Conservation (phyloP, 768 basidiomycete genomes). For the Rhizopogon salebrosus region DNA sequence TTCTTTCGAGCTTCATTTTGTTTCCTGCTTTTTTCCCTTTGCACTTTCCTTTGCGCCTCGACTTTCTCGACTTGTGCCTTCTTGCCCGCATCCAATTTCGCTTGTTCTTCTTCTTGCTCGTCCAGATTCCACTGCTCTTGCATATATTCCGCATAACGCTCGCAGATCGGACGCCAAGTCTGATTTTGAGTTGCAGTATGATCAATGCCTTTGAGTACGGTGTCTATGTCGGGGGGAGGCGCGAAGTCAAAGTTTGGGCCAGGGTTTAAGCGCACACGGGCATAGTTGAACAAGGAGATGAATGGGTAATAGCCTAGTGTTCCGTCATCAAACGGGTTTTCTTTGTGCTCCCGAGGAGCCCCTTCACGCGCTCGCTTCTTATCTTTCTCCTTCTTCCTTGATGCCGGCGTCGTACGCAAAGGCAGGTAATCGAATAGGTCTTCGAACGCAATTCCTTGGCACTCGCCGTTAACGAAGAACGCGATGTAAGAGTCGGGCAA, state of each 20-base stretch:
- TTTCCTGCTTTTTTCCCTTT: constrained; percentile 43
- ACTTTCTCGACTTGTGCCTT: constrained; percentile 43
- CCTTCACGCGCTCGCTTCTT: constrained; percentile 61
- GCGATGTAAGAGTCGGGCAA: constrained; percentile 70
- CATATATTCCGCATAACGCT: constrained; percentile 84
- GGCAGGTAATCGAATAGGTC: constrained; percentile 90
- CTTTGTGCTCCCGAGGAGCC: constrained; percentile 63
- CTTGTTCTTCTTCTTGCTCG: constrained; percentile 69
- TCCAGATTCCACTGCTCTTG: constrained; percentile 77
- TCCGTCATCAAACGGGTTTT: constrained; percentile 91
- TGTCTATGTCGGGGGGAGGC: constrained; percentile 76
- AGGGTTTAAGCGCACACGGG: constrained; percentile 77
- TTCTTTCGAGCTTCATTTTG: constrained; percentile 50
- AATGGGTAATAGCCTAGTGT: constrained; percentile 94
- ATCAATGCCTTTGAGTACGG: constrained; percentile 39
- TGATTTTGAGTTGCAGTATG: constrained; percentile 24
- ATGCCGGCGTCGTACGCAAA: constrained; percentile 56
- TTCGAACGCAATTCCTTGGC: constrained; percentile 76
- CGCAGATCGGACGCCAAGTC: constrained; percentile 76
- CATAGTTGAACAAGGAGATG: constrained; percentile 89
- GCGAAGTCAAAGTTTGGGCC: constrained; percentile 83
- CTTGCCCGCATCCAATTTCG: constrained; percentile 37
- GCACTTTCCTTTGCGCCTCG: constrained; percentile 30
- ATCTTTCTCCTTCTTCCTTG: constrained; percentile 47
- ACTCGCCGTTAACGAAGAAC: constrained; percentile 91